phyloP scores from a whole-genome alignment of 2,329 filamentous ascomycete genomes.

The Chrysoporthe cubensis region DNA sequence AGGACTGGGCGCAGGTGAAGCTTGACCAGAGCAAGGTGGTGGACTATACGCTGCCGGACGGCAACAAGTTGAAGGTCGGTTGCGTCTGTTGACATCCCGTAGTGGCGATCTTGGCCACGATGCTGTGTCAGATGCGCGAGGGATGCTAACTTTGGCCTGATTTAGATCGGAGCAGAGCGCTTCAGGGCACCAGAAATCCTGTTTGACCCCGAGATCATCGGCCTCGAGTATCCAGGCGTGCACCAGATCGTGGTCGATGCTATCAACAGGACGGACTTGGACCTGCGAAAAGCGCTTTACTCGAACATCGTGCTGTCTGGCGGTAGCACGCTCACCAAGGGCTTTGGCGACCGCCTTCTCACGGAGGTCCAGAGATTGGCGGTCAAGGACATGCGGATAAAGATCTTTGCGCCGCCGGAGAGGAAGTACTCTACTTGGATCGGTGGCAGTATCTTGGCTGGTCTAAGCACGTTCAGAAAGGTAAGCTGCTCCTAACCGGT shows the following conservation, averaged over 20 bases:
- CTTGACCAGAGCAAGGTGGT: slow-evolving; percentile 76
- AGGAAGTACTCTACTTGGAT: slow-evolving; percentile 99
- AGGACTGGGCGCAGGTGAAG: slow-evolving; percentile 87
- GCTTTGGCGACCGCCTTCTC: slow-evolving; percentile 90
- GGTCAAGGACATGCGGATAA: slow-evolving; percentile 99
- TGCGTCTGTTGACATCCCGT: slow-evolving; percentile 17
- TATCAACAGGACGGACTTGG: slow-evolving; percentile 92
- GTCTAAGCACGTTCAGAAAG: slow-evolving; percentile 98
- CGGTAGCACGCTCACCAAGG: slow-evolving; percentile 93
- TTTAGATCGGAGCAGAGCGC: slow-evolving; percentile 84
- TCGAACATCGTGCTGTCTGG: slow-evolving; percentile 97
- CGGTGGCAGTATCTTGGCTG: slow-evolving; percentile 94
- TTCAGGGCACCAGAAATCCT: slow-evolving; percentile 97
- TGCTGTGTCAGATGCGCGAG: background rate
- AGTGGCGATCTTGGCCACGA: background rate
- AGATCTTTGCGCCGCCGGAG: slow-evolving; percentile 97
- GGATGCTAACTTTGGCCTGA: slow-evolving; percentile 4
- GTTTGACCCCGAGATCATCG: slow-evolving; percentile 96
- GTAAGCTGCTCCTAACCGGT: slow-evolving; percentile 53
- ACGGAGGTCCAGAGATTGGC: slow-evolving; percentile 91
- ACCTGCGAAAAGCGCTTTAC: slow-evolving; percentile 90
- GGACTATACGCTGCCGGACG: slow-evolving; percentile 90
- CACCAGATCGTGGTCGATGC: slow-evolving; percentile 98
- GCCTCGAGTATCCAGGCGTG: slow-evolving; percentile 93
- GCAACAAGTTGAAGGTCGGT: slow-evolving; percentile 83